A percentile compares a stretch with the other conserved stretches of the same genome.
Evolutionary conservation across 106 monocot genomes (phyloP).

Genomic region (Hemerocallis citrina): DNA sequence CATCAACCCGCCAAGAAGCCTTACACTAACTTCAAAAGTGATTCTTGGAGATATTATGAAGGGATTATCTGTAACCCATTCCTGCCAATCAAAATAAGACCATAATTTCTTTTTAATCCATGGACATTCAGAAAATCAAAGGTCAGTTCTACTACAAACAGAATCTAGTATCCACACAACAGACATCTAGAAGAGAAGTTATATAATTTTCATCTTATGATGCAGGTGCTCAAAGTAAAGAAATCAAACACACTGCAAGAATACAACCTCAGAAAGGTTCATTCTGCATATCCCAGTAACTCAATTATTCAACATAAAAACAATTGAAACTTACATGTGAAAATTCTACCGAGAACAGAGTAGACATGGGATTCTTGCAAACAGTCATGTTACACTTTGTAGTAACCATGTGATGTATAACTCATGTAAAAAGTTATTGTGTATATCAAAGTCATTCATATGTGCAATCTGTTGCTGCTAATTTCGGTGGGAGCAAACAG

Average conservation of each 20-base stretch:
- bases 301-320: neutral
- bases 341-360: neutral
- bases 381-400: neutral
- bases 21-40: constrained; percentile 95
- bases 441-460: neutral
- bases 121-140: neutral
- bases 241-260: neutral
- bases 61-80: constrained; percentile 93
- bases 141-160: neutral
- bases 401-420: neutral
- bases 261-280: neutral
- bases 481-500: too few relatives aligned
- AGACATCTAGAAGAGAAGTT: neutral
- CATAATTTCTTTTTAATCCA: neutral
- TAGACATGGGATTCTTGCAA: neutral
- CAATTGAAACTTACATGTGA: neutral
- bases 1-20: constrained; percentile 98
- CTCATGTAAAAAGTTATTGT: neutral
- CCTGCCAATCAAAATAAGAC: constrained; percentile 38
- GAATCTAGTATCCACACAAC: neutral
- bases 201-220: neutral
- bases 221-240: neutral
- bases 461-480: too few relatives aligned
- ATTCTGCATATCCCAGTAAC: neutral
- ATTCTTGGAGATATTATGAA: constrained; percentile 98